A percentile compares a stretch with the other conserved stretches of the same genome.
phyloP scores from a whole-genome alignment of 495 filamentous ascomycete genomes.

The Pyrenopolyporus hunteri region DNA sequence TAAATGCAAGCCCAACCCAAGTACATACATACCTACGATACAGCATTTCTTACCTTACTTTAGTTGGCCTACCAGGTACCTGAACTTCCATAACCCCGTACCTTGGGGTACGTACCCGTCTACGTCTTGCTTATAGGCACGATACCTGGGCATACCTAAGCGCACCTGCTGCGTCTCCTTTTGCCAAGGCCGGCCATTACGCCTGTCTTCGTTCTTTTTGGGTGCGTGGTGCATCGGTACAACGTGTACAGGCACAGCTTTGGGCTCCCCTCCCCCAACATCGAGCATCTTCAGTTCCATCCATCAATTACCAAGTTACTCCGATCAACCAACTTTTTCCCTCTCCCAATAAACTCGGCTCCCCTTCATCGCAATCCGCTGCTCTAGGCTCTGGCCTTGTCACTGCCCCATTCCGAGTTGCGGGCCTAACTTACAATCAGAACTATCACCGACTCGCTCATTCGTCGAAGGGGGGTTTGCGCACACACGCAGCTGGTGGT shows the following conservation, averaged over 20 bases:
- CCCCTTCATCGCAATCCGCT: slow-evolving; percentile 14
- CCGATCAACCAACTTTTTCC: slow-evolving; percentile 28
- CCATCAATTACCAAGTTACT: slow-evolving; percentile 27
- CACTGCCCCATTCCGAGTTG: slow-evolving; percentile 7
- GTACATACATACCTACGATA: neutral
- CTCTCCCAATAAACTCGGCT: neutral
- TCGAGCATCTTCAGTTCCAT: slow-evolving; percentile 27
- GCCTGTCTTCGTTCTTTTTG: slow-evolving; percentile 9
- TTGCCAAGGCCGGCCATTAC: slow-evolving; percentile 34
- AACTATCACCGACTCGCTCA: neutral
- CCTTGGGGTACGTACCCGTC: too few species aligned
- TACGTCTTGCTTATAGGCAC: too few species aligned
- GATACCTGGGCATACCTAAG: neutral
- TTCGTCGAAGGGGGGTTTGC: slow-evolving; percentile 18
- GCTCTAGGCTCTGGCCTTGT: slow-evolving; percentile 15
- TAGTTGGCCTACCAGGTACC: too few species aligned
- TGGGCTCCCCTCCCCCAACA: slow-evolving; percentile 29
- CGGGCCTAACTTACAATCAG: slow-evolving; percentile 13
- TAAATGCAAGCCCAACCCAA: too few species aligned
- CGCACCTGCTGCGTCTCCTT: slow-evolving; percentile 4
- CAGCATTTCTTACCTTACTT: too few species aligned
- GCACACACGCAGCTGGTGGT: slow-evolving; percentile 13
- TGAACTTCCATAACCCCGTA: too few species aligned
- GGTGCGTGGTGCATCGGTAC: slow-evolving; percentile 2
- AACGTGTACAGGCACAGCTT: slow-evolving; percentile 22